Evolutionary conservation across 2,329 filamentous ascomycete species (phyloP), one percentile per base, ranked within the genome.

Genomic region (Dactylellina leptospora): DNA sequence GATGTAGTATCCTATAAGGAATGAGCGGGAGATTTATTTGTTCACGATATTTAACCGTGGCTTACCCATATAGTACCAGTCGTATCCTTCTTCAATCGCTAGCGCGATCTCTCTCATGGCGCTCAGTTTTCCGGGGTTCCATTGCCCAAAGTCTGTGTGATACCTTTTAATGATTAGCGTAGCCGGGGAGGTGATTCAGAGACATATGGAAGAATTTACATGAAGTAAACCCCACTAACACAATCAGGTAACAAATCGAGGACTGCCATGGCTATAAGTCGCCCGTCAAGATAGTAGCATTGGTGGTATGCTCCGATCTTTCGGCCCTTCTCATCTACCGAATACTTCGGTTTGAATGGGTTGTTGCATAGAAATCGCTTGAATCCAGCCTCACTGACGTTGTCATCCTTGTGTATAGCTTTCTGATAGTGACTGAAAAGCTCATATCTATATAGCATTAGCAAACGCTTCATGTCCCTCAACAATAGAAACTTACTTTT

Each of bases 191-290:
- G 13, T 33, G 30, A 6, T 33, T 13, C 6, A 6, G 30, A 13
- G 13, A 33, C 13, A 33, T 13, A 13, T 13, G 6, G 13, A 33
- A 33, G 4, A 18, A 45, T 53, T 38, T 44, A 95, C 72, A 95
- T 81, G 78, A 95, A 91, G 80, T 95, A 95, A 9, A 95, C 91
- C 3, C 89, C 89, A 76, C 90, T 93, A 53, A 95, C 89, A 75
- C 86, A 88, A 66, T 91, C 82, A 0, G 91, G 91, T 0, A 95
- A 82, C 6, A 95, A 82, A 77, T 95, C 91, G 3, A 95, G 81
- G 0, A 95, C 88, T 0, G 88, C 88, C 74, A 95, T 84, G 1
- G 91, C 91, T 22, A 93, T 86, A 11, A 95, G 82, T 53, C 86
- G 83, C 20, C 90, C 90, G 77, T 95, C 89, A 1, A 95, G 82